These are phyloP conservation scores for Oryza meridionalis DNA, from an alignment of 176 grass and related monocot genomes.

Conservation along the genomic window DNA sequence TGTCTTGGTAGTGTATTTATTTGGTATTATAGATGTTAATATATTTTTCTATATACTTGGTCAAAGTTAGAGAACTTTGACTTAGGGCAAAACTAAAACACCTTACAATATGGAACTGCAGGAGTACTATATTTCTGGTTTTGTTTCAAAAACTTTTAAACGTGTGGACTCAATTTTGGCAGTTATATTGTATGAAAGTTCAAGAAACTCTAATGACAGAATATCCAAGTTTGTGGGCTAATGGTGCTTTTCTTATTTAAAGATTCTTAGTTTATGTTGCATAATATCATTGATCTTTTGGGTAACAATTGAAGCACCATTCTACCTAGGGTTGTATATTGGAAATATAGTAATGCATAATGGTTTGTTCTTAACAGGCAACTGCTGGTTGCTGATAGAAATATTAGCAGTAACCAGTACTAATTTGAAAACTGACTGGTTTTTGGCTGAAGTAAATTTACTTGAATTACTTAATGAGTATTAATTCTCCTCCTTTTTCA, in stretches of 20 bases:
- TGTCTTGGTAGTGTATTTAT: too few relatives aligned
- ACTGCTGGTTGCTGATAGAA: conserved; percentile 16
- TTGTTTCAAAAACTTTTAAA: background rate
- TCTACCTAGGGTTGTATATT: background rate
- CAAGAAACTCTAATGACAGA: background rate
- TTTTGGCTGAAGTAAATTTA: conserved; percentile 6
- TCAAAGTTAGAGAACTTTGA: too few relatives aligned
- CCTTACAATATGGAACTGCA: too few relatives aligned
- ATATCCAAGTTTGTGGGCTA: background rate
- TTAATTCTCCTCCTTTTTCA: background rate
- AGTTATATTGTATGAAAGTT: background rate
- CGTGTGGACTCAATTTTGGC: conserved; percentile 9
- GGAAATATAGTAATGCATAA: conserved; percentile 6
- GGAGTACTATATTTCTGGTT: background rate
- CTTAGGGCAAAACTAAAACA: too few relatives aligned
- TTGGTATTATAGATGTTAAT: too few relatives aligned
- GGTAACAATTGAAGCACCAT: conserved; percentile 1
- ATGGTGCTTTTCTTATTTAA: background rate
- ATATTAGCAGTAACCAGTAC: background rate
- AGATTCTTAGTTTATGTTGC: background rate
- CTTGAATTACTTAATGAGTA: conserved; percentile 4
- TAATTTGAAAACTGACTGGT: background rate
- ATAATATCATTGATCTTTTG: background rate
- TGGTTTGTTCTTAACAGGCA: background rate
- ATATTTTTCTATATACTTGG: too few relatives aligned